Evolutionary conservation across 768 basidiomycete species (phyloP).

Genomic region (Strobilomyces dryophilus): DNA sequence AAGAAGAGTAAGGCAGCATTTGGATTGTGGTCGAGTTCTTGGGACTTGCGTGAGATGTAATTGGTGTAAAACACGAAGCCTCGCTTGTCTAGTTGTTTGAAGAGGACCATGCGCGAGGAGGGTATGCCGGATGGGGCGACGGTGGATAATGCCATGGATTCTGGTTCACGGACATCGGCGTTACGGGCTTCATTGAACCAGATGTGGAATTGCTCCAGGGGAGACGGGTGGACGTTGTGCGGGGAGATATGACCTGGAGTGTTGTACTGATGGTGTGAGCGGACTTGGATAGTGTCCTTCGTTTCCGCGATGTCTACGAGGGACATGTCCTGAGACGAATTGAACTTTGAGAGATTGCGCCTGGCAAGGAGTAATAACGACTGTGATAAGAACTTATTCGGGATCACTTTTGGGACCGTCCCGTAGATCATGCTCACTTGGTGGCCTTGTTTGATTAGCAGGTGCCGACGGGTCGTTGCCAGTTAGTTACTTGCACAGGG

Average conservation of each 20-base stretch:
- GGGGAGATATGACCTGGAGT: conserved; percentile 65
- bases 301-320: conserved; percentile 36
- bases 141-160: conserved; percentile 82
- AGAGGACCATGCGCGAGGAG: conserved; percentile 83
- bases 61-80: conserved; percentile 99
- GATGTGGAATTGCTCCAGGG: conserved; percentile 77
- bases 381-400: conserved; percentile 12
- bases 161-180: conserved; percentile 75
- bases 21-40: conserved; percentile 73
- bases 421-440: conserved; percentile 5
- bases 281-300: conserved; percentile 59
- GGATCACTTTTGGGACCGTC: background rate
- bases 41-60: conserved; percentile 89
- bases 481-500: background rate
- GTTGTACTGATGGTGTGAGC: conserved; percentile 73
- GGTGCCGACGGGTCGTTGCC: background rate
- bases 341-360: background rate
- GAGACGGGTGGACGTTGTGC: conserved; percentile 54
- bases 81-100: conserved; percentile 82
- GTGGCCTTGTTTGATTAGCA: background rate
- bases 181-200: conserved; percentile 77
- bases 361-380: background rate
- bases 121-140: conserved; percentile 71
- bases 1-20: conserved; percentile 84
- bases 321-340: conserved; percentile 16